Evolutionary conservation across 2,329 filamentous ascomycete genomes (phyloP), one percentile per base, ranked within the genome.

Genomic region (Passalora sequoiae): DNA sequence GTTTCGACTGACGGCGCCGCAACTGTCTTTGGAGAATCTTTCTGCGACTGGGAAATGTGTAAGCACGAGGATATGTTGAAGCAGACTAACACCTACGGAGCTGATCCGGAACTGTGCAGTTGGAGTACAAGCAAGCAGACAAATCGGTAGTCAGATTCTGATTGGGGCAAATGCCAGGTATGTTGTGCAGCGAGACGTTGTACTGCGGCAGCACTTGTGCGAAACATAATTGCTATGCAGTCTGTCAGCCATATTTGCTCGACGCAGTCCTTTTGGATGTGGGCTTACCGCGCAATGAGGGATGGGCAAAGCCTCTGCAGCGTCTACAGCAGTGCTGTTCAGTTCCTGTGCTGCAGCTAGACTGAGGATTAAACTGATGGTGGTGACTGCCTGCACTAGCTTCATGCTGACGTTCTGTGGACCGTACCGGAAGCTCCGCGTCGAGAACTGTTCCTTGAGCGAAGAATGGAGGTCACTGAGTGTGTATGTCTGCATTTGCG

Each of bases 41-140:
- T 51, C 46, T 2, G 43, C 45, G 12, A 45, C 50, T 53, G 25
- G 43, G 15, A 15, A 35, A 20, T 13, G n/a, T 22, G 17, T 48
- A 8, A 52, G 30, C 8, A 37, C 12, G 13, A 15, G 10, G 5
- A 16, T 25, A n/a, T 12, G 12, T 27, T 16, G 10, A 30, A 4
- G 4, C 20, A n/a, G 10, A 4, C 6, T 19, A 10, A 13, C 3
- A 41, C 47, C 24, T 31, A 49, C 50, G 13, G 1, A 53, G 40
- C 40, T 47, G 43, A n/a, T 53, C 28, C 4, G 51, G 51, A 6
- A 49, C 32, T 4, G 51, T 53, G 30, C 51, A 53, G 15, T 53
- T 53, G 3, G 48, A 46, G 4, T 37, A 42, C 9, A 47, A 30
- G 24, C 51, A 53, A 8, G 51, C 51, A 6, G 43, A 45, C 4